Evolutionary conservation across 140 eudicot species (phyloP), one percentile per base, ranked within the genome.

Genomic region (Anethum foeniculum): DNA sequence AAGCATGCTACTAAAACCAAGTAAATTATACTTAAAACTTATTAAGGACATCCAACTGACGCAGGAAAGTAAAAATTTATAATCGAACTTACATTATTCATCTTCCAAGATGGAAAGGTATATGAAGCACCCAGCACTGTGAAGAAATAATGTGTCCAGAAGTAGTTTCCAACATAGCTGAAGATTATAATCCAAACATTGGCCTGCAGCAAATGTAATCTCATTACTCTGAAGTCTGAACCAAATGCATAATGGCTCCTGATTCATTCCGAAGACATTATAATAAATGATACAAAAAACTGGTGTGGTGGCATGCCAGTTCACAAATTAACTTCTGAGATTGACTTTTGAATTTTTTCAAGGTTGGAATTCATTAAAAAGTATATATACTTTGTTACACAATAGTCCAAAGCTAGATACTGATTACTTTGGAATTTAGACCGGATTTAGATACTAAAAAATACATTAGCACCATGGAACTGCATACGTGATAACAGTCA

Each of bases 71-170:
- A 25, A 11, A 68, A n/a, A 3, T 27, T 51, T 32, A 30, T 64
- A 28, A 39, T 13, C 41, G 60, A 71, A 79, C 93, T 87, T 87
- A 94, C 96, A 71, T 92, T 85, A 80, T 94, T 94, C 97, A 94
- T 94, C 86, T 85, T 94, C 98, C 98, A 92, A 44, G 98, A 94
- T 13, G 98, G 98, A 78, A 94, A 94, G 47, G 98, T 92, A 85
- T 94, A 94, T 5, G 98, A 90, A 74, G 98, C 98, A 32, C 98
- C 98, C 64, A 94, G 86, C 19, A 94, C 97, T 54, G 91, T 94
- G 93, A 94, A 94, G 80, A 94, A 94, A 82, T 94, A 94, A 85
- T 94, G 98, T 56, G 98, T 94, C 97, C 98, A 94, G 87, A 94
- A 92, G 87, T 94, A 92, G 84, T 92, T 94, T 7, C 97, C 98